Percentiles rank a stretch among this genome's conserved stretches.
These are phyloP conservation scores for Acer saccharum DNA, from an alignment of 345 rosid genomes.

Conservation along the genomic window DNA sequence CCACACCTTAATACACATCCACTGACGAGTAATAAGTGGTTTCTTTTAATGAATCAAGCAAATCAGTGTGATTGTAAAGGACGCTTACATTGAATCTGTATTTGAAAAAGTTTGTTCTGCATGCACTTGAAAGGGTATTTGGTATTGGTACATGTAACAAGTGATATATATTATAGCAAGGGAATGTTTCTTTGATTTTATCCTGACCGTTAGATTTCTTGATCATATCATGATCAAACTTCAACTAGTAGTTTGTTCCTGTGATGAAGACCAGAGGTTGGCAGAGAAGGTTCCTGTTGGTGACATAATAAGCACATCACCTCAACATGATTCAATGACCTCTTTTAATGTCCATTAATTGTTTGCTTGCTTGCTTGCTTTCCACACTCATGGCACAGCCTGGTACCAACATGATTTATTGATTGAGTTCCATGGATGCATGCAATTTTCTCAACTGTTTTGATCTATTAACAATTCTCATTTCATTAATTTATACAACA, in stretches of 20 bases:
- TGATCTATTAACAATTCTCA: too few relatives aligned
- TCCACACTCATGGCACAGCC: constrained; percentile 1
- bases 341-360: not conserved
- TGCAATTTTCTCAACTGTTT: not conserved
- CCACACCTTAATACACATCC: too few relatives aligned
- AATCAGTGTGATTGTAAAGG: too few relatives aligned
- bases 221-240: not conserved
- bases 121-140: not conserved
- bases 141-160: not conserved
- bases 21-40: too few relatives aligned
- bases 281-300: not conserved
- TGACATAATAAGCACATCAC: not conserved
- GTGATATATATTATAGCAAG: not conserved
- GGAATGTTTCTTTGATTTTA: not conserved
- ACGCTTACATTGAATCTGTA: not conserved
- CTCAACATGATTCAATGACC: not conserved
- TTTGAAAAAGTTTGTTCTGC: not conserved
- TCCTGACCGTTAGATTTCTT: not conserved
- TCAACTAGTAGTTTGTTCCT: not conserved
- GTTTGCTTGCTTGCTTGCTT: not conserved
- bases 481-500: too few relatives aligned
- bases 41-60: too few relatives aligned
- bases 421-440: not conserved
- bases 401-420: constrained; percentile 1
- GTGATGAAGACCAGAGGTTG: not conserved